Evolutionary conservation across 2,329 filamentous ascomycete species (phyloP), one percentile per base, ranked within the genome.

Genomic region (Colletotrichum sidae): DNA sequence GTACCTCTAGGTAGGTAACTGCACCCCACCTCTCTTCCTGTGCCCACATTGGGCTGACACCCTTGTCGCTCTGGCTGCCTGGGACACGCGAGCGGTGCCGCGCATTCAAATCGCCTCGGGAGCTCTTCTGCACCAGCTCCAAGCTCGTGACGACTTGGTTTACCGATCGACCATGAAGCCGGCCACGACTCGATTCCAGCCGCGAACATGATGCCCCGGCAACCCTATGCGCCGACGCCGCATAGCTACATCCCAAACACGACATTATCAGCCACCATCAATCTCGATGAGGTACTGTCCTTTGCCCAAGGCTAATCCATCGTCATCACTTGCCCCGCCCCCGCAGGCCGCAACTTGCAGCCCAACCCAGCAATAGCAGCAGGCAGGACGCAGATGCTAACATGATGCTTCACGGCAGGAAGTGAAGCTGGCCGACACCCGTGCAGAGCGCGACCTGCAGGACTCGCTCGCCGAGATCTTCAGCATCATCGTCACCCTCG

Each of bases 381-480:
- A 25, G 25, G 25, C 25, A 25, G 25, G 25, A 25, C 25, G 25
- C 25, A 25, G 25, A 25, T 49, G 55, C 62, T 55, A 46, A 57
- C 51, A 59, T 34, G 50, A 65, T 65, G 63, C 62, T 33, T 56
- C 13, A 34, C 9, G 39, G 38, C 71, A 97, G 92, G 96, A 98
- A 84, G 94, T 97, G 71, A 97, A 97, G 79, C 87, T 99, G 66
- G 89, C 93, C 54, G 90, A 92, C 44, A 96, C 91, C 25, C 90
- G 92, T 70, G 91, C 92, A 45, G 95, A 98, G 80, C 90, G 95
- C 67, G 94, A 99, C 75, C 84, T 98, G 1, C 93, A 97, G 77
- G 96, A 98, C 75, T 98, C 96, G 1, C 88, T 99, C 12, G 96
- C 95, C 60, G 96, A 99, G 79, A 90, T 99, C 33, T 99, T 98